Base-by-base conservation (phyloP, 208 protist species). In the Kentomonas sorsogonicus region DNA sequence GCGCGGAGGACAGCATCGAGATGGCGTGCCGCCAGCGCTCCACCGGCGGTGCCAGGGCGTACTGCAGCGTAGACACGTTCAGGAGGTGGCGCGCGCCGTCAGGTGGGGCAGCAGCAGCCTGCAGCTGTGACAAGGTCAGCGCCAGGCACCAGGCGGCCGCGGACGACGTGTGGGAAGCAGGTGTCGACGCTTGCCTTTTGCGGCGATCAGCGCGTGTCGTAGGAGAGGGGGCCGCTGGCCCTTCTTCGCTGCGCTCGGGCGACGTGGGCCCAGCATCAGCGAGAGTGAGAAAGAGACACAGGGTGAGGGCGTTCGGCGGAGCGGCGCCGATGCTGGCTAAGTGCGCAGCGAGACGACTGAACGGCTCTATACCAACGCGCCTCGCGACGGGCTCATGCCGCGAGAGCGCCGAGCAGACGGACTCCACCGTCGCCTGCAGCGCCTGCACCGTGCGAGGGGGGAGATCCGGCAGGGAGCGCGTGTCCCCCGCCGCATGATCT, bases 231-330 rank as follows among this genome's bases (percentile, higher is more conserved):
- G n/a, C n/a, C n/a, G n/a, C n/a, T n/a, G n/a, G n/a, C n/a, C n/a
- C n/a, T n/a, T n/a, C n/a, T n/a, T n/a, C n/a, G n/a, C n/a, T n/a
- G n/a, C n/a, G n/a, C n/a, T n/a, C n/a, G n/a, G n/a, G n/a, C n/a
- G n/a, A n/a, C n/a, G n/a, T n/a, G 6, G 59, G 33, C 26, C 59
- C 63, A 13, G 57, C 52, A 36, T 82, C 74, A 0, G 62, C 74
- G 16, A 89, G 52, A 58, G 71, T 84, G 3, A 93, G 60, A 40
- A 89, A 76, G 6, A 89, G 53, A 43, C 81, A 93, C 55, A 84
- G 81, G n/a, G 73, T 58, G 10, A 93, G 56, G 22, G 80, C 78
- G 50, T 81, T 89, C 0, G 86, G 77, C 9, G 69, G 33, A 0
- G 40, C 15, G 23, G 72, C 51, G 29, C 53, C 47, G 18, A 79